Conservation (phyloP, 192 early-diverging fungal genomes). For the Mortierella claussenii region DNA sequence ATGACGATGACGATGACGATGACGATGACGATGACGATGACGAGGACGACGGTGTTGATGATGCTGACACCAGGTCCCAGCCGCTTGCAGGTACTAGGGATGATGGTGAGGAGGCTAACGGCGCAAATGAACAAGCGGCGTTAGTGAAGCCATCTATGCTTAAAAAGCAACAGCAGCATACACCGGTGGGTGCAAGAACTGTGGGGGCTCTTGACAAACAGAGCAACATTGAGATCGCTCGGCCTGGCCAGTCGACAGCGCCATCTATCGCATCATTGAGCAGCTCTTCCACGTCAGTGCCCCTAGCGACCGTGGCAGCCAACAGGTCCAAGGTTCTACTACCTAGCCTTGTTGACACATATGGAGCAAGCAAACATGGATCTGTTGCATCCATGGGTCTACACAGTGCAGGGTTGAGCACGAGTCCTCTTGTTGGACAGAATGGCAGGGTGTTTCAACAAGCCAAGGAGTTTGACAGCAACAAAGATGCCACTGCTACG, state of each 20-base stretch:
- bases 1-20: constrained; percentile 23
- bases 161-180: constrained; percentile 8
- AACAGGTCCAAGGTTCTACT: constrained; percentile 35
- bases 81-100: background rate
- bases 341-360: constrained; percentile 20
- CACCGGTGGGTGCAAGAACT: background rate
- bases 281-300: background rate
- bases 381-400: constrained; percentile 2
- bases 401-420: constrained; percentile 1
- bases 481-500: background rate
- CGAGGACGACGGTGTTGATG: constrained; percentile 4
- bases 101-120: background rate
- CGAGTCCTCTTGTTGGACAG: background rate
- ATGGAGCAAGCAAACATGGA: background rate
- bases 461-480: constrained; percentile 14
- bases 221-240: constrained; percentile 9
- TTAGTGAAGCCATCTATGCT: constrained; percentile 29
- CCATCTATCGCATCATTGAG: constrained; percentile 13
- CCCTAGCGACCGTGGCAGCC: constrained; percentile 9
- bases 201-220: background rate
- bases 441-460: constrained; percentile 20
- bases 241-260: background rate
- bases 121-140: background rate
- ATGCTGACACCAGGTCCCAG: background rate
- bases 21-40: constrained; percentile 12